These are phyloP conservation scores for Lactarius quietus DNA, from an alignment of 768 basidiomycete species.

Conservation along the genomic window DNA sequence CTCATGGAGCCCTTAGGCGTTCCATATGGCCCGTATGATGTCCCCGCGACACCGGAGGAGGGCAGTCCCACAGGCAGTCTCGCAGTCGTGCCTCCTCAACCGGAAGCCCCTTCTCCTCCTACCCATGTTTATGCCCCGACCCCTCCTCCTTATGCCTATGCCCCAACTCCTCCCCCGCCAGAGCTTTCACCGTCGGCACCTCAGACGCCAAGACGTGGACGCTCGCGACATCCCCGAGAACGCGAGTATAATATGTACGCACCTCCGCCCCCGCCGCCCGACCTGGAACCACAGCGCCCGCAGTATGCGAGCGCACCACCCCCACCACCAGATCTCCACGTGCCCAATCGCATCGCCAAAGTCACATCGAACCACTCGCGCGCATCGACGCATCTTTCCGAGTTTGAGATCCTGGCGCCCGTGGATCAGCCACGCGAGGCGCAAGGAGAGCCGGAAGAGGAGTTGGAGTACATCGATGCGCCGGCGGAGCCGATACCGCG, in stretches of 20 bases:
- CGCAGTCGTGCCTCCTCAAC: conserved; percentile 7
- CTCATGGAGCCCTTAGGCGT: conserved; percentile 5
- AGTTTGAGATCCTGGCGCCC: conserved; percentile 25
- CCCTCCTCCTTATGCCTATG: conserved; percentile 16
- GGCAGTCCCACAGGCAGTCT: conserved; percentile 24
- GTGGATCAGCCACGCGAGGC: conserved; percentile 6
- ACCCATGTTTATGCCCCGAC: conserved; percentile 9
- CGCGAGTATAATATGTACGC: conserved; percentile 8
- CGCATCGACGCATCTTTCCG: conserved; percentile 25
- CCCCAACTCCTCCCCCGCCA: conserved; percentile 11
- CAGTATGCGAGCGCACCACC: conserved; percentile 2
- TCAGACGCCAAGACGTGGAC: neutral
- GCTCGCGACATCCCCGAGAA: neutral
- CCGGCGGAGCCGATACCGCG: conserved; percentile 6
- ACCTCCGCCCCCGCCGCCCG: conserved; percentile 11
- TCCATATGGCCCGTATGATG: conserved; percentile 15
- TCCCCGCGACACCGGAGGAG: conserved; percentile 21
- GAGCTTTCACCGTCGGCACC: conserved; percentile 1
- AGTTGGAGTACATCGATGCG: conserved; percentile 21
- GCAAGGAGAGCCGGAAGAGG: conserved; percentile 11
- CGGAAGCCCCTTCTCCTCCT: conserved; percentile 2
- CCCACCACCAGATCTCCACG: conserved; percentile 5
- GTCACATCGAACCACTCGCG: conserved; percentile 18
- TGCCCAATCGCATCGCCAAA: conserved; percentile 11
- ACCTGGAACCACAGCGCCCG: neutral